Conservation (phyloP, 108 stramenopile genomes). For the Nitzschia palea region DNA sequence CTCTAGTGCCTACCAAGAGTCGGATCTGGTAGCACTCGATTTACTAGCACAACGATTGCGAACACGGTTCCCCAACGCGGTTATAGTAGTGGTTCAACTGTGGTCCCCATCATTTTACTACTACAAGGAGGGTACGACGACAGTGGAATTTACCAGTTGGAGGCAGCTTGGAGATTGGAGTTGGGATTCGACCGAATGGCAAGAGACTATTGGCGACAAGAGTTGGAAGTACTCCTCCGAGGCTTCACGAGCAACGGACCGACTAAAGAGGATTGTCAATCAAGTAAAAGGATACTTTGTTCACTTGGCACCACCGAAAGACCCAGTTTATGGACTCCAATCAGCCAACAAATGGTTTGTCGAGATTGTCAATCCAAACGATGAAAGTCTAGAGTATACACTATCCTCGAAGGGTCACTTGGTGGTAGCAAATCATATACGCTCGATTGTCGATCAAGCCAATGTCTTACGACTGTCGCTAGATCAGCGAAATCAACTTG, state of each 20-base stretch:
- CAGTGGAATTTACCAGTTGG: constrained; percentile 26
- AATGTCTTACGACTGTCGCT: not conserved
- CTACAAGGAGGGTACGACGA: not conserved
- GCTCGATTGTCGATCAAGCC: constrained; percentile 1
- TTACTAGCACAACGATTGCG: constrained; percentile 33
- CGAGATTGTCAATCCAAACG: not conserved
- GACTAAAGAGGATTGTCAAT: constrained; percentile 4
- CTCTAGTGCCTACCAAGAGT: not conserved
- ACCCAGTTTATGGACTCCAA: not conserved
- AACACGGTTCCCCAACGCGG: constrained; percentile 39
- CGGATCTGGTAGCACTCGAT: not conserved
- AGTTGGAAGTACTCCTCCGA: not conserved
- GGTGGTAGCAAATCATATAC: constrained; percentile 16
- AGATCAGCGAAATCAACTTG: constrained; percentile 7
- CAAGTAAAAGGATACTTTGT: constrained; percentile 6
- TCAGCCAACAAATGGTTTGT: constrained; percentile 10
- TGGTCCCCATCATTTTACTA: constrained; percentile 35
- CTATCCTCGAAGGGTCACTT: constrained; percentile 27
- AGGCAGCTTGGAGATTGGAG: not conserved
- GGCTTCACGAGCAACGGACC: not conserved
- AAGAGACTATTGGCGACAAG: not conserved
- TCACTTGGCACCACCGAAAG: not conserved
- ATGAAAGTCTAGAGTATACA: constrained; percentile 10
- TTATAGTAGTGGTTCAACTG: constrained; percentile 29
- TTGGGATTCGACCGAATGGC: constrained; percentile 5